Base-by-base conservation (phyloP, 169 alveolate genomes). In the Cryptosporidium ubiquitum region DNA sequence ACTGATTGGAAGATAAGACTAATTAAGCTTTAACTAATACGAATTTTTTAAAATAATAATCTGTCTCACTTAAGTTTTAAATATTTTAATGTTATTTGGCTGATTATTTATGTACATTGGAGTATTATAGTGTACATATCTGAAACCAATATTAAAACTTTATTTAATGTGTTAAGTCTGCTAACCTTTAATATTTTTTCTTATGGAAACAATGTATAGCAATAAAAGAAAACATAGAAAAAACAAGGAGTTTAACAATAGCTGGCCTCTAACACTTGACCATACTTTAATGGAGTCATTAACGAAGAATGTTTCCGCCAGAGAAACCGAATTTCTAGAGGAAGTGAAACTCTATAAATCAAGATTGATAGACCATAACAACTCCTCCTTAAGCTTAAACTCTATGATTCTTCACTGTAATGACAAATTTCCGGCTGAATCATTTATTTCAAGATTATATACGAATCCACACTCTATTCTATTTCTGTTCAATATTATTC, bases 401-500 rank as follows among this genome's bases (percentile, higher is more conserved):
- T 79, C 47, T 10, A 20, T 64, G 12, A 40, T 79, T 4, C 69
- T 66, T 39, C 68, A 66, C 33, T n/a, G 16, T 23, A 79, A 64
- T 44, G 89, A 58, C 47, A 60, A 31, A 18, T 79, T 44, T 40
- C 89, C 89, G 18, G 47, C 68, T 3, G 89, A 79, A 1, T 79
- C 89, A 33, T 61, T 79, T 51, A 55, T 79, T 9, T 79, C 61
- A 6, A 79, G 49, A 18, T 40, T 79, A 18, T 60, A 60, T 40
- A 2, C 40, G 0, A 79, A 79, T 42, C 89, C 89, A 60, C 68
- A 79, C 18, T 79, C 89, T 1, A 64, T 79, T 33, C 49, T 79
- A 26, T 79, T 79, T 40, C 55, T 79, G 7, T 79, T 44, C 64
- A 79, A 79, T 66, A n/a, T 79, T 18, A 79, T 79, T 42, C 74